A percentile compares a stretch with the other conserved stretches of the same genome.
Conservation (phyloP, 805 yeast species). For the Ogataea pini region DNA sequence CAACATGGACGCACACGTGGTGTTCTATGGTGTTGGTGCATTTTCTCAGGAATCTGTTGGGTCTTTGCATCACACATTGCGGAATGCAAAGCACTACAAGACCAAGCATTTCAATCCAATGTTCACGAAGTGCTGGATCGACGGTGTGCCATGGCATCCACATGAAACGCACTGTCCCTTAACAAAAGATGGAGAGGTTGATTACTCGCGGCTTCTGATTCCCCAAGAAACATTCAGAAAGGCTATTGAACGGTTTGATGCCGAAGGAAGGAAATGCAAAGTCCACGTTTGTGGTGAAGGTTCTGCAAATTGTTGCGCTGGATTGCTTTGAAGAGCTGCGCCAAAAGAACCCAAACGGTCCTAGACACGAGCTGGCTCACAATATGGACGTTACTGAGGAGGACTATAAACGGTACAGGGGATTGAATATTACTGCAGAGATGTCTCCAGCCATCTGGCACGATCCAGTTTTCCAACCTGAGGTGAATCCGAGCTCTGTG, state of each 20-base stretch:
- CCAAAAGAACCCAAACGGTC: slow-evolving; percentile 26
- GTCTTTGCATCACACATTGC: slow-evolving; percentile 25
- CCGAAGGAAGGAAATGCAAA: slow-evolving; percentile 30
- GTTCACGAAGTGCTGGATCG: slow-evolving; percentile 30
- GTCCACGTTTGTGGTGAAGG: slow-evolving; percentile 31
- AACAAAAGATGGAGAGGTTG: slow-evolving; percentile 24
- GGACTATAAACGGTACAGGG: slow-evolving; percentile 27
- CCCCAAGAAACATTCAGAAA: slow-evolving; percentile 31
- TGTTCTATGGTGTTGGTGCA: slow-evolving; percentile 30
- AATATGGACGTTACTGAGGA: slow-evolving; percentile 30
- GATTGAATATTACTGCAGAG: slow-evolving; percentile 29
- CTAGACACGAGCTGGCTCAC: slow-evolving; percentile 31
- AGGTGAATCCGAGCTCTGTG: slow-evolving; percentile 28
- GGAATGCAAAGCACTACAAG: slow-evolving; percentile 26
- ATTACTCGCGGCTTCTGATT: slow-evolving; percentile 23
- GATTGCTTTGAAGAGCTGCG: slow-evolving; percentile 30
- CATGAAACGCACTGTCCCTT: slow-evolving; percentile 28
- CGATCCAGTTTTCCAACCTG: slow-evolving; percentile 31
- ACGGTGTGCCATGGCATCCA: slow-evolving; percentile 33
- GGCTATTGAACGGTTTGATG: slow-evolving; percentile 27
- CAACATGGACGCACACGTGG: slow-evolving; percentile 31
- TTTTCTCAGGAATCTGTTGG: slow-evolving; percentile 30
- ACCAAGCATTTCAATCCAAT: slow-evolving; percentile 30
- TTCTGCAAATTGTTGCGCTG: slow-evolving; percentile 27
- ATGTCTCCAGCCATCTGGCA: slow-evolving; percentile 33